Evolutionary conservation across 2,329 filamentous ascomycete genomes (phyloP).

Genomic region (Neofusicoccum umdonicola): DNA sequence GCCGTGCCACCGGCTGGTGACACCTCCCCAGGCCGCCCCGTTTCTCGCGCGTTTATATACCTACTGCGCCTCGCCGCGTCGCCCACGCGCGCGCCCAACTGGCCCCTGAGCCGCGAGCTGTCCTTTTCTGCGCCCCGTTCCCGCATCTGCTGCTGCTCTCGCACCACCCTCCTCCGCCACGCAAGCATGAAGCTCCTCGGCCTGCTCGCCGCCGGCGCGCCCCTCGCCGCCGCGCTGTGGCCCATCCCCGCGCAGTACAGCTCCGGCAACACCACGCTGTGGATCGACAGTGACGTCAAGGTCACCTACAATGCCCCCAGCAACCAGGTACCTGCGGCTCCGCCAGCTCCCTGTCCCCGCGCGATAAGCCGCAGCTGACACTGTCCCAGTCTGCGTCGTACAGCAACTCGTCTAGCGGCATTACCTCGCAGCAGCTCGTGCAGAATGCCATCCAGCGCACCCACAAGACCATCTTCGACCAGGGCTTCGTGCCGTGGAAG

Average conservation of each 20-base stretch:
- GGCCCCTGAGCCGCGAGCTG: background rate
- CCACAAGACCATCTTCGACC: conserved; percentile 61
- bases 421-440: conserved; percentile 41
- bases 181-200: conserved; percentile 27
- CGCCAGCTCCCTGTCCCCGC: background rate
- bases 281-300: conserved; percentile 37
- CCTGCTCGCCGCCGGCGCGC: conserved; percentile 23
- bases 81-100: background rate
- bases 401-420: conserved; percentile 5
- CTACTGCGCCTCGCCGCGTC: background rate
- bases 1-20: conserved; percentile 5
- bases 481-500: conserved; percentile 76
- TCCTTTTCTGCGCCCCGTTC: background rate
- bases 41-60: conserved; percentile 3
- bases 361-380: conserved; percentile 20
- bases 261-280: conserved; percentile 40
- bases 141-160: background rate
- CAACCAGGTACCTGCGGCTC: conserved; percentile 28
- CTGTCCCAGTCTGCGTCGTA: conserved; percentile 23
- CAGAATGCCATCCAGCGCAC: conserved; percentile 53
- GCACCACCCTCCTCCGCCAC: background rate
- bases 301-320: conserved; percentile 38
- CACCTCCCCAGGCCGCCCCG: background rate
- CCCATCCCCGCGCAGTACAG: conserved; percentile 39
- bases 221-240: conserved; percentile 41